Evolutionary conservation across 1,284 basidiomycete species (phyloP), one percentile per base, ranked within the genome.

Genomic region (Trichosporon sp.): DNA sequence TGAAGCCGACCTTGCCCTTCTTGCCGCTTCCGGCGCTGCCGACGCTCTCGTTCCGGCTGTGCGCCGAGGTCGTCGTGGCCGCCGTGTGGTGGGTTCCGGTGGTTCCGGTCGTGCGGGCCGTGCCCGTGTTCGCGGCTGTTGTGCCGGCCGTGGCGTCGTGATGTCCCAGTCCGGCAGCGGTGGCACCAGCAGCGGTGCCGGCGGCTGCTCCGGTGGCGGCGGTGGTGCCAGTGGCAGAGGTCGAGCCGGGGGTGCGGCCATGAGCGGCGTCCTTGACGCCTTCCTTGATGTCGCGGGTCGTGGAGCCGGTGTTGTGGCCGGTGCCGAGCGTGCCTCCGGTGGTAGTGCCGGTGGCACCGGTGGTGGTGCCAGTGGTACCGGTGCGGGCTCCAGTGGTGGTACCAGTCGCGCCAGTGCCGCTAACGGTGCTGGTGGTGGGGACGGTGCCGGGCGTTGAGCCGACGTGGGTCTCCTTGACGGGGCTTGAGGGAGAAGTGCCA

Each of bases 1-100:
- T 70, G 59, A 80, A 68, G 13, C 77, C 76, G 19, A 66, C 59
- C 49, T 54, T 54, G 49, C 27, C 49, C 69, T 74, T 75, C 61
- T 69, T 68, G 2, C 66, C 68, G 25, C 52, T 31, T 4, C 60
- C 58, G 3, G 25, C 31, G 8, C 60, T 40, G 37, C 57, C 46
- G 52, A 62, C 31, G 32, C 56, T 61, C 16, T 34, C 37, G 13
- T 58, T 54, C 34, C 65, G 61, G 16, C n/a, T 32, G 59, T 65
- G 63, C 9, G 49, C 34, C 29, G 44, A 6, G 7, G 34, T 8
- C 11, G 29, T 32, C 5, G 34, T 49, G 9, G 34, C 31, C 34
- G 36, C 10, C 25, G 64, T 62, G 33, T 25, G 44, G 4, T 44
- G 25, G 14, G 57, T 60, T 4, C 46, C 52, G 11, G 58, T 58